These are phyloP conservation scores for Ambispora gerdemannii DNA, from an alignment of 192 early-diverging fungal genomes.

Conservation along the genomic window DNA sequence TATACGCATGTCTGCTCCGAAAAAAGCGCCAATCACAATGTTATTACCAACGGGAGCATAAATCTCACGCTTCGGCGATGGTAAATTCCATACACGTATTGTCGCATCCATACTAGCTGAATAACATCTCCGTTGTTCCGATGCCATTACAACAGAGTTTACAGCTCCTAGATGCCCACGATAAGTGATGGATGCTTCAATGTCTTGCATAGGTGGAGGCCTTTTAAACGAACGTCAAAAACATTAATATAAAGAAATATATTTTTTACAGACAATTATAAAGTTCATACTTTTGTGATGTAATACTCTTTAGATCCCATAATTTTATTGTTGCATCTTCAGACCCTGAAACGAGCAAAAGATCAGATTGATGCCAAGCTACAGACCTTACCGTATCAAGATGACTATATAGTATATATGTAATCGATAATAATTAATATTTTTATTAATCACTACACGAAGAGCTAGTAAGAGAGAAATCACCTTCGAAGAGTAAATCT, in stretches of 20 bases:
- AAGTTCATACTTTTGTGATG: slow-evolving; percentile 39
- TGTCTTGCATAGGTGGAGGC: slow-evolving; percentile 38
- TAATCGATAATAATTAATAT: background rate
- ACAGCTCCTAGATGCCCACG: slow-evolving; percentile 71
- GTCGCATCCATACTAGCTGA: slow-evolving; percentile 75
- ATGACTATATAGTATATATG: slow-evolving; percentile 47
- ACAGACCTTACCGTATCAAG: slow-evolving; percentile 66
- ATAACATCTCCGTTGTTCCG: slow-evolving; percentile 58
- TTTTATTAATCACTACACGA: too few species aligned
- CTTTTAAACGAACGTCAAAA: background rate
- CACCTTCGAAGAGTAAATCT: slow-evolving; percentile 59
- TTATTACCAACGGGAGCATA: slow-evolving; percentile 55
- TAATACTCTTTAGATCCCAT: slow-evolving; percentile 61
- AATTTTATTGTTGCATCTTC: slow-evolving; percentile 80
- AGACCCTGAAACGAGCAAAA: slow-evolving; percentile 62
- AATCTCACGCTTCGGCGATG: slow-evolving; percentile 47
- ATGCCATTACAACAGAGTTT: slow-evolving; percentile 61
- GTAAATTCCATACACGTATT: slow-evolving; percentile 63
- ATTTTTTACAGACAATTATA: background rate
- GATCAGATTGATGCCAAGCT: slow-evolving; percentile 55
- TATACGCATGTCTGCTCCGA: too few species aligned
- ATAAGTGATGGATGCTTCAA: slow-evolving; percentile 69
- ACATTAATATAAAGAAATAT: background rate
- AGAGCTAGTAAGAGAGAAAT: background rate
- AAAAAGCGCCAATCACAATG: too few species aligned